Evolutionary conservation across 768 basidiomycete species (phyloP), one percentile per base, ranked within the genome.

Genomic region (Holtermannia corniformis): DNA sequence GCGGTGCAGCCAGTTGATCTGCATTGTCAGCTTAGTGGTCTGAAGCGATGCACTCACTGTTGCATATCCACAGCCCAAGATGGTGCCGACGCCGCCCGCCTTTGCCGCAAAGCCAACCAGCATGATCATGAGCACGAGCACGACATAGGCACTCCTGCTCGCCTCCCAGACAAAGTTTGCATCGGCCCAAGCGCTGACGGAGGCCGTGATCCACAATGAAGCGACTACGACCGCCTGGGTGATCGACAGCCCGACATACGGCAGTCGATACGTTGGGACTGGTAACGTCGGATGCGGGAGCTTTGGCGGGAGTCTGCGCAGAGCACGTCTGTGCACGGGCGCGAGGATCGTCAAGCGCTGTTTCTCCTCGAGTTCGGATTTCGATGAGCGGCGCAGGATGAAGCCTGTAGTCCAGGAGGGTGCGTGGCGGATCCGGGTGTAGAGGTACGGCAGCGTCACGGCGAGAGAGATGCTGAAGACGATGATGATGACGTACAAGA

Each of bases 1-100:
- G 19, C 62, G 51, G 26, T 64, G 62, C 0, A 64, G 41, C 19
- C 54, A 56, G 43, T 60, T 60, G 52, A 60, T 37, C 32, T 37
- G 32, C n/a, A n/a, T n/a, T n/a, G n/a, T n/a, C n/a, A n/a, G n/a
- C n/a, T n/a, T n/a, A n/a, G n/a, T n/a, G n/a, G n/a, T n/a, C n/a
- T n/a, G 32, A 16, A 37, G 32, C 7, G 32, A 37, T 37, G 32
- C 10, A 37, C 32, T 37, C 32, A 37, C 32, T 16, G 32, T 7
- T 37, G 32, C 32, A 16, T 37, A 37, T 37, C 32, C 32, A 37
- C 32, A 37, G 32, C 32, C 32, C 16, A 37, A 37, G 16, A 37
- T 16, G 10, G 32, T 37, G 10, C 32, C 32, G 7, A 37, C 16
- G 10, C 32, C 32, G 16, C 32, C 32, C 32, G 32, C 7, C 16